Conservation (phyloP, 805 yeast genomes). For the Zygosaccharomyces siamensis region DNA sequence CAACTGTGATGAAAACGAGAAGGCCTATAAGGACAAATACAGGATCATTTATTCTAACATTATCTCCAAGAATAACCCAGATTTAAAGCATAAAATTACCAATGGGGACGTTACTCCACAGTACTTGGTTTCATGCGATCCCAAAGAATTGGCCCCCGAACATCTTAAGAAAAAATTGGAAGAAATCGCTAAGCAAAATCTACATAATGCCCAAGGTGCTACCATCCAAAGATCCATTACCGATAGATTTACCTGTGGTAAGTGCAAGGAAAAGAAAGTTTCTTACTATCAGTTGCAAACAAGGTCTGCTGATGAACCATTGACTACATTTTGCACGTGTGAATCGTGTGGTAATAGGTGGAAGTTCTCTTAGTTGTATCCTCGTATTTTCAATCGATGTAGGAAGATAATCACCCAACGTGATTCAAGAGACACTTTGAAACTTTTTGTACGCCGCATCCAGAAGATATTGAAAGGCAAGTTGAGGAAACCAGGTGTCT, state of each 20-base stretch:
- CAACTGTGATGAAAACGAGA: constrained; percentile 46
- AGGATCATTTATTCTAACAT: constrained; percentile 83
- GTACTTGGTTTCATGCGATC: constrained; percentile 71
- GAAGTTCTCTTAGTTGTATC: constrained; percentile 71
- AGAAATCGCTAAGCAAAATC: constrained; percentile 77
- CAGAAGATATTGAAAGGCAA: background rate
- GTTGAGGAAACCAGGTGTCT: background rate
- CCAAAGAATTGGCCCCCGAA: constrained; percentile 96
- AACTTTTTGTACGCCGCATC: background rate
- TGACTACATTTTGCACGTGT: constrained; percentile 97
- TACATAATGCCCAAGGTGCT: constrained; percentile 97
- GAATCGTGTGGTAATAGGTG: constrained; percentile 97
- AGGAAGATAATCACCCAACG: background rate
- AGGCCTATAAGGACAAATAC: constrained; percentile 71
- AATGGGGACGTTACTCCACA: constrained; percentile 61
- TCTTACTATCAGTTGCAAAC: constrained; percentile 97
- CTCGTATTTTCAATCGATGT: background rate
- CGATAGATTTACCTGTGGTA: constrained; percentile 94
- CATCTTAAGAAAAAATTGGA: constrained; percentile 80
- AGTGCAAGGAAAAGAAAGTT: constrained; percentile 95
- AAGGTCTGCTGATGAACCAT: constrained; percentile 97
- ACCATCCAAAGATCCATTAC: constrained; percentile 93
- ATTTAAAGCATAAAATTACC: constrained; percentile 63
- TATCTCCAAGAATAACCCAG: constrained; percentile 86
- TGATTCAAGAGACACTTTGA: constrained; percentile 2